Base-by-base conservation (phyloP, 2,329 filamentous ascomycete genomes). In the Penicillium polonicum region DNA sequence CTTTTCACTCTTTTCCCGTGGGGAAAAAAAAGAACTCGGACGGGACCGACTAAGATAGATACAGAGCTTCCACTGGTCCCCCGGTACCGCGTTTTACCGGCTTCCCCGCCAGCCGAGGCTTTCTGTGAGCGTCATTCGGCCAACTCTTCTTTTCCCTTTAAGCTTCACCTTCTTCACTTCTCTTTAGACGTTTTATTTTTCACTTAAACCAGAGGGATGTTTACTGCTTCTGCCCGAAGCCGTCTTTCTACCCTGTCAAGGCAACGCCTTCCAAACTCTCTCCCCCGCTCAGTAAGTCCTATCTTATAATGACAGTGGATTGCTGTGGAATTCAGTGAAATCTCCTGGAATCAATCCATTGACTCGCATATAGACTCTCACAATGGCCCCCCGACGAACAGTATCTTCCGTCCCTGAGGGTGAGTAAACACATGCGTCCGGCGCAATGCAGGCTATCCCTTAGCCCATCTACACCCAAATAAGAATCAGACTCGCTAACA, bases 341-440 rank as follows among this genome's bases (percentile, higher is more conserved):
- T n/a, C 9, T 17, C 27, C 31, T 23, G 31, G n/a, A 19, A 49
- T 10, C 23, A 57, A 55, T 42, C 56, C 51, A 59, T 58, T 64
- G 50, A 65, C 39, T 19, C 19, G 36, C 51, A n/a, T 54, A 21
- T 52, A 77, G 75, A 66, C 70, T 60, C 68, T 71, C 55, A 65
- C 69, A 60, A 78, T 78, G 75, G 73, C 75, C 63, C 66, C 74
- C 59, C 70, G 72, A 35, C 72, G 76, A 63, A 75, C 78, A 61
- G 72, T 74, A 52, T 80, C 77, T 46, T 78, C 77, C 23, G 72
- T 79, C 55, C 75, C 76, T 29, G 76, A 79, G 70, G 77, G 78
- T 80, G 65, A 67, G 73, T 69, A 21, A 21, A 65, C 66, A 67
- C 60, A 69, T 64, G 63, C 55, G 25, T 49, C 48, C 12, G 19